Base-by-base conservation (phyloP, 2,329 filamentous ascomycete species). In the Fusarium nelsonii region DNA sequence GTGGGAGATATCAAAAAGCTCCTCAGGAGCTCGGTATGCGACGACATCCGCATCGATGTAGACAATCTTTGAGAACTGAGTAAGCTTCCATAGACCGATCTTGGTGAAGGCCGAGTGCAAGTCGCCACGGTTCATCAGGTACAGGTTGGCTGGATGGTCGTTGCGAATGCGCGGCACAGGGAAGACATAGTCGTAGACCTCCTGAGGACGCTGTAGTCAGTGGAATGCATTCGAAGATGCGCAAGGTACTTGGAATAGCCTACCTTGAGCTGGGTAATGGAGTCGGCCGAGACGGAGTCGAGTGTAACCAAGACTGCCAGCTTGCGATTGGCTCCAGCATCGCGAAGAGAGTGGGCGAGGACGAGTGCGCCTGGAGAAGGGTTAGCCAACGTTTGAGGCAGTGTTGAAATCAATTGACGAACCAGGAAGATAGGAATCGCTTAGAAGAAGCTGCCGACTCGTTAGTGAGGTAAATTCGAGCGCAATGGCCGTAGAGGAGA, bases 21-120 rank as follows among this genome's bases (percentile, higher is more conserved):
- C 96, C 75, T 99, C 95, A 5, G 95, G 92, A 34, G 94, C 93
- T 72, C 94, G 87, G 67, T 97, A 87, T 32, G 93, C 92, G n/a
- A 99, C 91, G 40, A 97, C 88, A 76, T 99, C 96, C 65, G 94
- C 92, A 78, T 99, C 96, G 68, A 99, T 85, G 80, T 98, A 99
- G 60, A 99, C 92, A 58, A 99, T 93, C 81, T 91, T 95, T 70
- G 91, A 89, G 80, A 95, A 99, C 76, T 97, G 93, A 4, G 88
- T 91, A 80, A 94, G 92, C 70, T 91, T 92, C 96, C 96, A 99
- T 18, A 99, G 85, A 71, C 93, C 90, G 80, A 99, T 94, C 83
- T 99, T 99, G 72, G 96, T 98, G 77, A 98, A 98, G 68, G 94
- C 92, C 30, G 94, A 95, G 76, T 95, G 90, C 51, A 99, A 86